A percentile compares a stretch with the other conserved stretches of the same genome.
phyloP scores from a whole-genome alignment of 345 rosid genomes.

The Eucalyptus camaldulensis region DNA sequence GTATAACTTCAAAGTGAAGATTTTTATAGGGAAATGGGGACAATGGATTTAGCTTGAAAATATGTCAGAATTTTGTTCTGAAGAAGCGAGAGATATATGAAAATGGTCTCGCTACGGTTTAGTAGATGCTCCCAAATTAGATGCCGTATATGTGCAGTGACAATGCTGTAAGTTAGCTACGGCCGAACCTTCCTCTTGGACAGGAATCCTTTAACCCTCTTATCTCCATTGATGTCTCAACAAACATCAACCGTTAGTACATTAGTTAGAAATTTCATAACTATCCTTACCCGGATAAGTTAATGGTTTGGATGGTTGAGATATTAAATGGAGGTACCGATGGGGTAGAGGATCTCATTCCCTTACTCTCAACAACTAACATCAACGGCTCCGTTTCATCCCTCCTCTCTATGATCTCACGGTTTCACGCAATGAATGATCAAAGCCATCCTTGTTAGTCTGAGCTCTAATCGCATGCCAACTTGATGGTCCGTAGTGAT shows the following conservation, averaged over 20 bases:
- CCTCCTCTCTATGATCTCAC: not conserved
- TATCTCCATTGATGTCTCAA: not conserved
- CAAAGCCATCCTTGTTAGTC: not conserved
- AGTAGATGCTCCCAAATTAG: not conserved
- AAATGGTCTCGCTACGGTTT: not conserved
- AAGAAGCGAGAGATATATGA: too few relatives aligned
- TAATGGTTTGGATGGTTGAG: not conserved
- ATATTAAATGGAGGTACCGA: not conserved
- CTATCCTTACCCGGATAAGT: not conserved
- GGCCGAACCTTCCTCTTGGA: not conserved
- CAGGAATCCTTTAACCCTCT: not conserved
- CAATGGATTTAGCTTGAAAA: too few relatives aligned
- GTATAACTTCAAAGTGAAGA: too few relatives aligned
- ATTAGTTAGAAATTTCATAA: not conserved
- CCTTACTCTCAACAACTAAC: not conserved
- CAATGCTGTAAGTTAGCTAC: not conserved
- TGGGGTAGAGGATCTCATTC: not conserved
- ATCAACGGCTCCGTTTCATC: not conserved
- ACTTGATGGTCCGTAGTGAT: not conserved
- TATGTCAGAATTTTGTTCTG: rapidly evolving
- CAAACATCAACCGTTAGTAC: not conserved
- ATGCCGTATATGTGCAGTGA: not conserved
- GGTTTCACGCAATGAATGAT: not conserved
- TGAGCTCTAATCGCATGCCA: not conserved
- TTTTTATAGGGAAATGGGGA: too few relatives aligned